Evolutionary conservation across 1,139 yeast genomes (phyloP), one percentile per base, ranked within the genome.

Genomic region (Groenewaldozyma sp.): DNA sequence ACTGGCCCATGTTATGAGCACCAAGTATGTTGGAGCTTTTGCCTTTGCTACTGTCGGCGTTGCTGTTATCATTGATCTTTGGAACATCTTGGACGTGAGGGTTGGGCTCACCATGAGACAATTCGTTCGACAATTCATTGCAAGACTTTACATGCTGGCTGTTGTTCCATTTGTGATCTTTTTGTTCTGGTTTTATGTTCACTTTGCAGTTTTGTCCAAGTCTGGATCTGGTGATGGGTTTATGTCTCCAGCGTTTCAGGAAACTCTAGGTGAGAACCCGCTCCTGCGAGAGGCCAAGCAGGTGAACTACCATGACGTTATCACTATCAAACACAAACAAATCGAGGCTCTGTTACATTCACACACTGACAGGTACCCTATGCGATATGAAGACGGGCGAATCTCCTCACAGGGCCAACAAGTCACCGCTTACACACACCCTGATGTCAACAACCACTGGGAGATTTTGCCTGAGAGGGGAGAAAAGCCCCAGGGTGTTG

Each of bases 171-270:
- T 91, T 58, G 49, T 74, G 31, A 72, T 91, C 51, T 93, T 84
- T 60, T 68, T 93, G 55, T 81, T 78, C 56, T 93, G 98, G 97
- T 93, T 93, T 66, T 86, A 78, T 63, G 72, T 88, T 42, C 99
- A 93, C 62, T 91, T 93, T 62, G 72, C 77, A 29, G 71, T 91
- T 34, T 74, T 93, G 53, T 73, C 64, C 45, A 78, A 75, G 52
- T 87, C 97, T 1, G 99, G 99, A 26, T 93, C 97, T 4, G 99
- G 99, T 45, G 97, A 93, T 61, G 68, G 71, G 4, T 88, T 88
- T 61, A 93, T 93, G 98, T 75, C 93, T 14, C 70, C 91, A 3
- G 93, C 81, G 44, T 93, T 93, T 70, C 97, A 91, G 63, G 95
- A 86, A 57, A 80, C 95, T 13, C 71, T 91, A 41, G 76, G 76